Base-by-base conservation (phyloP, 306 rosid genomes). In the Alnus glutinosa region DNA sequence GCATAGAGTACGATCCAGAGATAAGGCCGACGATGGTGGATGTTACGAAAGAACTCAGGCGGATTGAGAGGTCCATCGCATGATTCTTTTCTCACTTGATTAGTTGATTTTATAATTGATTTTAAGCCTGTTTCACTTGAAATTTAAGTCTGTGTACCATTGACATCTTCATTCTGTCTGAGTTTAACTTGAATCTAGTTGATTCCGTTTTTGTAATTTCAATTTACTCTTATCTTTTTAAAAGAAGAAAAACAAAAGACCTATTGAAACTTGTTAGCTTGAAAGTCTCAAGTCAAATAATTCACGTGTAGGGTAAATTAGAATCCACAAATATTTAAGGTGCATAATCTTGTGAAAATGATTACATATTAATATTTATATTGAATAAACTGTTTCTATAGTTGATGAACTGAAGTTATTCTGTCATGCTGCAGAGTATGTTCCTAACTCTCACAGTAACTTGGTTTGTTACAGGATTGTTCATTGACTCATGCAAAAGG, bases 311-410 rank as follows among this genome's bases (percentile, higher is more conserved):
- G 69, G 44, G 7, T 12, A 18, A 62, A 62, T 62, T 34, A 59
- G 39, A 59, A 59, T 59, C 36, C 7, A 4, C 12, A 12, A 59
- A 59, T 14, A 28, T 59, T 59, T 23, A 30, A 9, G 7, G 37
- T 59, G 23, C 37, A 59, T 59, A 59, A 28, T 59, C 2, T 9
- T 28, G 37, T 28, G 34, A 9, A 37, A 37, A 36, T 39, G 11
- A 8, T 4, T 66, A 39, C 12, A 37, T 66, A 39, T 57, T 74
- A 1, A 39, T 74, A 34, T 37, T 23, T 51, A 37, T 59, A 1
- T 73, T 70, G 19, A 28, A 55, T 75, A 71, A 69, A n/a, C 75
- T 37, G 23, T 23, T 39, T 49, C 2, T 55, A 61, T 67, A 19
- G 49, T 30, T 67, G 18, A 36, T n/a, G 70, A 61, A n/a, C 4